Conservation (phyloP, 2,329 filamentous ascomycete species). For the Cladosporium cucumerinum region DNA sequence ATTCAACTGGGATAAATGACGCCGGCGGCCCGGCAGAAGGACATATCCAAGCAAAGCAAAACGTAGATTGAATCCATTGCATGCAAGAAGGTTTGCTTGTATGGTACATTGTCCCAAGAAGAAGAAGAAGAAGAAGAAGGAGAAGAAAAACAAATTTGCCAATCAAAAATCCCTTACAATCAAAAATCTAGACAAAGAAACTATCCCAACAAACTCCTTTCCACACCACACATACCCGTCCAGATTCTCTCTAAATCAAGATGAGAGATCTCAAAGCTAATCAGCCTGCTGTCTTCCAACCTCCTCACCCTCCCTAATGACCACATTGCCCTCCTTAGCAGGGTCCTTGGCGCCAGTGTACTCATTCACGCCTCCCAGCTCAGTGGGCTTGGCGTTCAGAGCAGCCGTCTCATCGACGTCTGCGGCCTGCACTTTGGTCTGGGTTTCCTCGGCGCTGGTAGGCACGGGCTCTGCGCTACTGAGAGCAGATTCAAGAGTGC, state of each 20-base stretch:
- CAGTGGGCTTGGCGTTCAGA: constrained; percentile 29
- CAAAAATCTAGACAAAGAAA: too few species aligned
- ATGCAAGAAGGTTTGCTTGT: too few species aligned
- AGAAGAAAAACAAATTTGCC: too few species aligned
- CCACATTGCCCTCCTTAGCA: constrained; percentile 32
- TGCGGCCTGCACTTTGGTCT: constrained; percentile 18
- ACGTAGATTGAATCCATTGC: too few species aligned
- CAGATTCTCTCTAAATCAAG: background rate
- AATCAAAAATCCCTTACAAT: too few species aligned
- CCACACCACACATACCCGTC: background rate
- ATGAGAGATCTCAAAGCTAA: background rate
- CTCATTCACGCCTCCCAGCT: constrained; percentile 7
- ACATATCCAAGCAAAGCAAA: too few species aligned
- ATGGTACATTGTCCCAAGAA: too few species aligned
- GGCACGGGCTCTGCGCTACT: constrained; percentile 16
- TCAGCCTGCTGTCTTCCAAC: constrained; percentile 7
- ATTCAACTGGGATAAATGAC: too few species aligned
- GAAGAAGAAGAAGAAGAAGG: too few species aligned
- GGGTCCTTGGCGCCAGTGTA: constrained; percentile 25
- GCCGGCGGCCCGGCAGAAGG: too few species aligned
- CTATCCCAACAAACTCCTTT: background rate
- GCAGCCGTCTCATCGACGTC: constrained; percentile 11
- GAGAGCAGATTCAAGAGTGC: constrained; percentile 26
- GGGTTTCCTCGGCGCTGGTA: constrained; percentile 21
- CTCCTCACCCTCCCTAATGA: constrained; percentile 31